Conservation (phyloP, 495 filamentous ascomycete species). For the Platismatia glauca region DNA sequence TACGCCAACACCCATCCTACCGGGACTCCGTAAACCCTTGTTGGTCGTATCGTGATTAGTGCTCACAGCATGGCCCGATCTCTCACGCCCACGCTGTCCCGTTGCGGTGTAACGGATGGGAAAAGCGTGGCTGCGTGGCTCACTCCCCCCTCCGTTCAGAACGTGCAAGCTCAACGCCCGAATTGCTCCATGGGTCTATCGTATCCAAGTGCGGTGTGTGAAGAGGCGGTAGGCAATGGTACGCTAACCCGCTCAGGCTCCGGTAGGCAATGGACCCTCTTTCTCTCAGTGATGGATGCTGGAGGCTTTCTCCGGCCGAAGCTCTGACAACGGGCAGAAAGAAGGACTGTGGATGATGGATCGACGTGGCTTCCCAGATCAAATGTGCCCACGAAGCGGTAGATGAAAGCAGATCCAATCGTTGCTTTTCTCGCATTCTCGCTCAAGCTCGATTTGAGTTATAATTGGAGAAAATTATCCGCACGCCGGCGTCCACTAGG, state of each 20-base stretch:
- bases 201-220: not conserved
- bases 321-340: not conserved
- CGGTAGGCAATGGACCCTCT: not conserved
- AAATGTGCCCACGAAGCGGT: not conserved
- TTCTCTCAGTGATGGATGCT: not conserved
- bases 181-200: not conserved
- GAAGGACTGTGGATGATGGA: not conserved
- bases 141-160: not conserved
- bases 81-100: not conserved
- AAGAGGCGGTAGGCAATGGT: not conserved
- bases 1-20: not conserved
- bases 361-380: not conserved
- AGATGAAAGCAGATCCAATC: not conserved
- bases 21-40: not conserved
- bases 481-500: constrained; percentile 3
- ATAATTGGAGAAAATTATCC: not conserved
- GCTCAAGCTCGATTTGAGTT: constrained; percentile 14
- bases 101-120: not conserved
- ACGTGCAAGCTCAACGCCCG: not conserved
- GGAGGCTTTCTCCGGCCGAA: not conserved
- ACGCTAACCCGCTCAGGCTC: not conserved
- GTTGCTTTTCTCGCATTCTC: constrained; percentile 5
- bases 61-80: not conserved
- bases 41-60: not conserved
- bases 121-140: not conserved